A percentile compares a stretch with the other conserved stretches of the same genome.
Evolutionary conservation across 2,329 filamentous ascomycete species (phyloP).

Genomic region (Aspergillus aculeatus): DNA sequence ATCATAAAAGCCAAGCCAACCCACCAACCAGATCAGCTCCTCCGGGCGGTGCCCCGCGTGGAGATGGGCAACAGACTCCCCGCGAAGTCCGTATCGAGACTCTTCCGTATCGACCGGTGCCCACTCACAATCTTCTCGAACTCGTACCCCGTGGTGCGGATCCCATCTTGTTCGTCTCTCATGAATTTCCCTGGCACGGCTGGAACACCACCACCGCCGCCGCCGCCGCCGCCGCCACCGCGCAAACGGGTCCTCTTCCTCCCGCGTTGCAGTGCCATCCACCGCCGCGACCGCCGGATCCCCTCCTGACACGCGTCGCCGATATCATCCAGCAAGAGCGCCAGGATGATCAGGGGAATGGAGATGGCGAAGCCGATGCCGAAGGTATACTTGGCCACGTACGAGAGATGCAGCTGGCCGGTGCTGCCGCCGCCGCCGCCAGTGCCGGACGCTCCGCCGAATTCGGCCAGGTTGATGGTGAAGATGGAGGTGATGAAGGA

Average conservation of each 20-base stretch:
- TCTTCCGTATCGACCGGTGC: conserved; percentile 21
- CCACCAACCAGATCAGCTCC: not conserved
- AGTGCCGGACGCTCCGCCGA: conserved; percentile 19
- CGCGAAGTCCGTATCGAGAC: conserved; percentile 26
- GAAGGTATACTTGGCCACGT: conserved; percentile 57
- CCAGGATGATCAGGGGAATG: conserved; percentile 50
- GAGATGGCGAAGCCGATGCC: conserved; percentile 56
- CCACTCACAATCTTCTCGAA: conserved; percentile 29
- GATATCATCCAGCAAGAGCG: conserved; percentile 47
- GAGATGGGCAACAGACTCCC: conserved; percentile 29
- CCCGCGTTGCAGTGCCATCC: conserved; percentile 19
- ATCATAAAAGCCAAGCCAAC: not conserved
- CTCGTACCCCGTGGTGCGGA: conserved; percentile 19
- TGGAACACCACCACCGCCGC: not conserved
- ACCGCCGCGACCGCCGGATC: conserved; percentile 23
- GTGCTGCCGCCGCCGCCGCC: conserved; percentile 1
- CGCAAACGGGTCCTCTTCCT: not conserved
- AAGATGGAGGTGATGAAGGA: conserved; percentile 58
- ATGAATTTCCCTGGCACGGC: too few relatives aligned
- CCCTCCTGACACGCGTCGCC: conserved; percentile 31
- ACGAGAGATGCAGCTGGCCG: conserved; percentile 46
- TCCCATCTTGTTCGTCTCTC: not conserved
- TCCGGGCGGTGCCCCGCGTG: conserved; percentile 21
- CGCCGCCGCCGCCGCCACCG: not conserved
- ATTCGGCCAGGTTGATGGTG: conserved; percentile 54